These are phyloP conservation scores for Komagataella populi DNA, from an alignment of 805 yeast genomes.

Conservation along the genomic window DNA sequence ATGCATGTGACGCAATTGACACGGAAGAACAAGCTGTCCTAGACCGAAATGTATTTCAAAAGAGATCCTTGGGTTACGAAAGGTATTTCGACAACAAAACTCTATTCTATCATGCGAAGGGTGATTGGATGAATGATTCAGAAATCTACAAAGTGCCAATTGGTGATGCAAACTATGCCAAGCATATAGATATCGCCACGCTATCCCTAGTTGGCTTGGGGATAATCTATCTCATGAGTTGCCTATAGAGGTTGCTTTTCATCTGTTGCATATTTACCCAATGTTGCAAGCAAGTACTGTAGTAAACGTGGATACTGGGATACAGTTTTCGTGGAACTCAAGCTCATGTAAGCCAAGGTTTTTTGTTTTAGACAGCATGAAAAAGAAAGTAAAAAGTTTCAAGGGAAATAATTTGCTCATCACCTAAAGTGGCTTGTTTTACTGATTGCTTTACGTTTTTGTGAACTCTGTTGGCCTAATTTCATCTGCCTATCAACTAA, in stretches of 20 bases:
- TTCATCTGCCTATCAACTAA: too few relatives aligned
- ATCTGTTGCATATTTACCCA: neutral
- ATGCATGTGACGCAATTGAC: neutral
- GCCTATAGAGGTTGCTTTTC: neutral
- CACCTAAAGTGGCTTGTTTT: too few relatives aligned
- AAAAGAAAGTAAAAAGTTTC: too few relatives aligned
- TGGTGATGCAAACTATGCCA: neutral
- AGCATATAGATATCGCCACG: neutral
- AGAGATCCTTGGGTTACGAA: conserved; percentile 1
- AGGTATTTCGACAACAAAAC: conserved; percentile 2
- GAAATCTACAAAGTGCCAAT: neutral
- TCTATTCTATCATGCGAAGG: conserved; percentile 2
- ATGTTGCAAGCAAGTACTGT: neutral
- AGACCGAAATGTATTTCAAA: neutral
- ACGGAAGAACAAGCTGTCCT: neutral
- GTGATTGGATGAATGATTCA: neutral
- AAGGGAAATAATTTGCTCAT: too few relatives aligned
- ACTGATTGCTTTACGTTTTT: too few relatives aligned
- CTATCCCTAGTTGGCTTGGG: neutral
- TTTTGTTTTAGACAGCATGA: too few relatives aligned
- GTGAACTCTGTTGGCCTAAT: too few relatives aligned
- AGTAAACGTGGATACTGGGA: neutral
- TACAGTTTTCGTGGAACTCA: too few relatives aligned
- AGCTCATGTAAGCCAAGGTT: too few relatives aligned
- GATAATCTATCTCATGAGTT: neutral